Percentiles rank a stretch among this genome's conserved stretches.
phyloP scores from a whole-genome alignment of 179 eudicot species.

The Vitellaria paradoxa region DNA sequence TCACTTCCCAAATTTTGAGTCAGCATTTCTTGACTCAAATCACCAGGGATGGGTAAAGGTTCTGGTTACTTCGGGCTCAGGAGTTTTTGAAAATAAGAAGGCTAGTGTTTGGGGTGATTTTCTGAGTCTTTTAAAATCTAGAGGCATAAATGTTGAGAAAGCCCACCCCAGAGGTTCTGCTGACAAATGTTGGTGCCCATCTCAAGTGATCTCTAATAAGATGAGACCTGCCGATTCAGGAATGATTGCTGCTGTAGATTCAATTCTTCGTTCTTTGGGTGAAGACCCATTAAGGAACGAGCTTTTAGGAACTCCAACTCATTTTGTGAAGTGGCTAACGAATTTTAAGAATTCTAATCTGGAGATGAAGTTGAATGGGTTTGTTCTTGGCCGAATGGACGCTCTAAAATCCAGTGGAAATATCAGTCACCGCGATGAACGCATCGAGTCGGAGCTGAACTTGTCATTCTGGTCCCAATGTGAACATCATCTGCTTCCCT shows the following conservation, averaged over 20 bases:
- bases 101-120: conserved; percentile 53
- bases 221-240: conserved; percentile 27
- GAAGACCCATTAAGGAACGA: conserved; percentile 73
- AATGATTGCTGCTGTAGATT: conserved; percentile 59
- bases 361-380: conserved; percentile 63
- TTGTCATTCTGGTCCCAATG: conserved; percentile 82
- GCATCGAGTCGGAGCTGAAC: conserved; percentile 47
- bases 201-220: conserved; percentile 24
- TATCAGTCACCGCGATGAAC: conserved; percentile 2
- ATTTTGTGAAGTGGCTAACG: conserved; percentile 70
- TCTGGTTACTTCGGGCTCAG: conserved; percentile 58
- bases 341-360: conserved; percentile 47
- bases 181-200: conserved; percentile 63
- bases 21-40: conserved; percentile 42
- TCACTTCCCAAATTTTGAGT: conserved; percentile 48
- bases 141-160: conserved; percentile 32
- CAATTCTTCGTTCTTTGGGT: conserved; percentile 61
- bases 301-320: conserved; percentile 68
- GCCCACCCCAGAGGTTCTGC: conserved; percentile 15
- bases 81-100: conserved; percentile 46
- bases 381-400: conserved; percentile 23
- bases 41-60: conserved; percentile 41
- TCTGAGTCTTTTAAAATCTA: conserved; percentile 43
- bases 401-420: conserved; percentile 29
- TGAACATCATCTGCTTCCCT: conserved; percentile 86